Percentiles rank a stretch among this genome's conserved stretches.
These are phyloP conservation scores for Backusella parvicylindrica DNA, from an alignment of 192 early-diverging fungal species.

Conservation along the genomic window DNA sequence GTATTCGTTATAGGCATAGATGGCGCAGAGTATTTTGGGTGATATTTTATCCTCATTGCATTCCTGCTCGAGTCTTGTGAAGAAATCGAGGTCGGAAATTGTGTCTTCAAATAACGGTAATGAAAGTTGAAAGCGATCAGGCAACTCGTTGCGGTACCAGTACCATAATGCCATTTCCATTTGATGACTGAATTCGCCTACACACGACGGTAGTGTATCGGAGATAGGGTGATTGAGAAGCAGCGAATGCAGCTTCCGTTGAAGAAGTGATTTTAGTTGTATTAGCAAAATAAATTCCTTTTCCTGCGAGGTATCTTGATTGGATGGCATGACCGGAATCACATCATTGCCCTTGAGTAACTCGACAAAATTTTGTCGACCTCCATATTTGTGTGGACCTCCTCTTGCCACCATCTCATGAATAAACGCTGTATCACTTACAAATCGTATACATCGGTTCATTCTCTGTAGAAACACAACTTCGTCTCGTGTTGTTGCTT, in stretches of 20 bases:
- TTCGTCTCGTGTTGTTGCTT: background rate
- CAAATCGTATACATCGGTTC: background rate
- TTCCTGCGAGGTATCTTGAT: background rate
- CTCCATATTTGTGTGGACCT: no score
- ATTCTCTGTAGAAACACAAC: background rate
- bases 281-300: background rate
- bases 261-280: background rate
- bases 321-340: background rate
- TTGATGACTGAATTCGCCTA: background rate
- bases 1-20: slow-evolving; percentile 4
- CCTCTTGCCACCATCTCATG: background rate
- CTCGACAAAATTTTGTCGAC: background rate
- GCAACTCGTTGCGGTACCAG: slow-evolving; percentile 1
- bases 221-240: background rate
- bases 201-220: background rate
- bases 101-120: slow-evolving; percentile 11
- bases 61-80: background rate
- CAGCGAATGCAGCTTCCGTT: background rate
- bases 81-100: background rate
- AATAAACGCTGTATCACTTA: background rate
- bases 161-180: slow-evolving; percentile 6
- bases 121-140: background rate
- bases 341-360: background rate
- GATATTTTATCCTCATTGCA: background rate
- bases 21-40: background rate